Evolutionary conservation across 1,284 basidiomycete genomes (phyloP).

Genomic region (Pterulicium gracile): DNA sequence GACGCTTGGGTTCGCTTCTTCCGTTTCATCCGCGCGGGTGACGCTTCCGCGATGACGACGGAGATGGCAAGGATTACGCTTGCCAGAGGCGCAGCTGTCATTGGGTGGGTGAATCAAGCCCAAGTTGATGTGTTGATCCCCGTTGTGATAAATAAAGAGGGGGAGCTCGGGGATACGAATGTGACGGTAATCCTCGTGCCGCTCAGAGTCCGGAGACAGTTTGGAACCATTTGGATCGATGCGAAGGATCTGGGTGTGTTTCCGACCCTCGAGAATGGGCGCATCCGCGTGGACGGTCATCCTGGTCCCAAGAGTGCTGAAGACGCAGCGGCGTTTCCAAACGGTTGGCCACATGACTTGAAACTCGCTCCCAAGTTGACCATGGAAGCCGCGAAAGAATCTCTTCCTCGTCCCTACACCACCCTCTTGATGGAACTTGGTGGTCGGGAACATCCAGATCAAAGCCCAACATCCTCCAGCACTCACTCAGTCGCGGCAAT

Average conservation of each 20-base stretch:
- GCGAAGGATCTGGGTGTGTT: background rate
- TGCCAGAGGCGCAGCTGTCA: background rate
- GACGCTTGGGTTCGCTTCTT: too few relatives aligned
- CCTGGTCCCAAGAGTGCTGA: background rate
- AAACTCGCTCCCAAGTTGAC: background rate
- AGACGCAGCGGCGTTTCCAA: background rate
- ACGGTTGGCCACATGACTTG: background rate
- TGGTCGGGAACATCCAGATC: background rate
- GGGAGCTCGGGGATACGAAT: background rate
- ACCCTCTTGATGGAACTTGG: background rate
- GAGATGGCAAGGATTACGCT: too few relatives aligned
- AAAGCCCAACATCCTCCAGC: background rate
- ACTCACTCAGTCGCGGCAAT: background rate
- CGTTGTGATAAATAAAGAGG: background rate
- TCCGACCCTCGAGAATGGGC: background rate
- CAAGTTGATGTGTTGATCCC: background rate
- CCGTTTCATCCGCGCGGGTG: background rate
- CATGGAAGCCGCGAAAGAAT: background rate
- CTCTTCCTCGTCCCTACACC: too few relatives aligned
- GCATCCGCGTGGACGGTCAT: background rate
- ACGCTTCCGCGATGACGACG: too few relatives aligned
- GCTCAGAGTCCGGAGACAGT: too few relatives aligned
- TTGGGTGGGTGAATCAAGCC: background rate
- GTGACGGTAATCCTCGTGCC: background rate
- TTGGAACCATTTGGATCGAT: too few relatives aligned